Percentiles rank a stretch among this genome's conserved stretches.
Conservation (phyloP, 129 eudicot genomes). For the Tagetes erecta region DNA sequence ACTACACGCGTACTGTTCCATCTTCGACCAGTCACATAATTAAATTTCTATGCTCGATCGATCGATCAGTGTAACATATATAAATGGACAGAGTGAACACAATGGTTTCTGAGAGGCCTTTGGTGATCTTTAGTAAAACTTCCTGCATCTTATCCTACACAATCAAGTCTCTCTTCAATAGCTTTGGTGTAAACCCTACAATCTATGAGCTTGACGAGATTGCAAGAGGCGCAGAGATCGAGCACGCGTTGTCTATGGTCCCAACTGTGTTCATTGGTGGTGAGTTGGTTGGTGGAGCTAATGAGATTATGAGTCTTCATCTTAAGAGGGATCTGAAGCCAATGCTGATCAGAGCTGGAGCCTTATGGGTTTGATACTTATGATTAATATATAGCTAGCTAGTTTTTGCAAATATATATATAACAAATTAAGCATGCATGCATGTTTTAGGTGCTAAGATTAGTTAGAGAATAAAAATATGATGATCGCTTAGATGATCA, state of each 20-base stretch:
- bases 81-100: conserved; percentile 62
- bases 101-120: conserved; percentile 70
- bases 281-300: conserved; percentile 70
- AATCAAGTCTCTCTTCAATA: conserved; percentile 53
- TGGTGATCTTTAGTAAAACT: conserved; percentile 79
- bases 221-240: conserved; percentile 55
- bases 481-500: neutral
- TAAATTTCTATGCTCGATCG: too few relatives aligned
- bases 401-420: neutral
- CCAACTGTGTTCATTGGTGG: conserved; percentile 82
- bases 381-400: neutral
- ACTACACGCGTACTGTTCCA: too few relatives aligned
- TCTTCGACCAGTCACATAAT: too few relatives aligned
- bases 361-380: conserved; percentile 55
- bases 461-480: neutral
- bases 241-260: conserved; percentile 52
- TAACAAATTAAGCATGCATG: neutral
- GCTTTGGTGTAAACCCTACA: conserved; percentile 63
- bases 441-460: neutral
- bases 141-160: conserved; percentile 68
- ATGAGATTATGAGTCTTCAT: conserved; percentile 75
- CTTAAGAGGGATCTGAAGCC: conserved; percentile 51
- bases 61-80: too few relatives aligned
- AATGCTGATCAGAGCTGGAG: conserved; percentile 65
- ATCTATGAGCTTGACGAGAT: conserved; percentile 84